Percentiles rank a stretch among this genome's conserved stretches.
These are phyloP conservation scores for Micromonas commoda DNA, from an alignment of 139 green algal species.

Conservation along the genomic window DNA sequence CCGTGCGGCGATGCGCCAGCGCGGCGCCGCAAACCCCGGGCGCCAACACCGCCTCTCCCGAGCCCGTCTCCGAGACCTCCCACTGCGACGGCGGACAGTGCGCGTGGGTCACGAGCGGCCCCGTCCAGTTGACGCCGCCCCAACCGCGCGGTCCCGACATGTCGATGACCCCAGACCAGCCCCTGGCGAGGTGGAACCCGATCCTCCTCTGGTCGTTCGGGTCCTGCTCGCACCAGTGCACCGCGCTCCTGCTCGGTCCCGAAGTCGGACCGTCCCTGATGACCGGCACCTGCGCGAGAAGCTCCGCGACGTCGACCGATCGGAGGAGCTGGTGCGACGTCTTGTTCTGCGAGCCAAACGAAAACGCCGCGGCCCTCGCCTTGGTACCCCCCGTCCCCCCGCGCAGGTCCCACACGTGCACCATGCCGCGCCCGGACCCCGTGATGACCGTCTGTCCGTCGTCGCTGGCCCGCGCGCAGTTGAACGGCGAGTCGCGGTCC, in stretches of 20 bases:
- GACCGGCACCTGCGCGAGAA: neutral
- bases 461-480: neutral
- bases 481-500: neutral
- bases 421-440: neutral
- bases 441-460: slow-evolving; percentile 10
- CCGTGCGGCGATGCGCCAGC: neutral
- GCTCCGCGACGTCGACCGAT: neutral
- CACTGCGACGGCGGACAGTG: slow-evolving; percentile 11
- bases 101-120: slow-evolving; percentile 18
- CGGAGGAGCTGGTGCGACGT: neutral
- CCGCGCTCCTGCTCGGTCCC: neutral
- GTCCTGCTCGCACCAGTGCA: slow-evolving; percentile 11
- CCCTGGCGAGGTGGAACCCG: slow-evolving; percentile 5
- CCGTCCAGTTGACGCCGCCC: too few species aligned
- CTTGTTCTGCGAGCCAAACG: neutral
- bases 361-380: neutral
- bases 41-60: neutral
- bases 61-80: neutral
- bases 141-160: neutral
- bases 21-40: neutral
- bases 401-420: slow-evolving; percentile 6
- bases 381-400: neutral
- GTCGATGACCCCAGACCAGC: neutral
- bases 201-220: neutral
- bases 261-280: neutral